Percentiles rank a stretch among this genome's conserved stretches.
Evolutionary conservation across 805 yeast genomes (phyloP).

Genomic region (Starmera caribaea): DNA sequence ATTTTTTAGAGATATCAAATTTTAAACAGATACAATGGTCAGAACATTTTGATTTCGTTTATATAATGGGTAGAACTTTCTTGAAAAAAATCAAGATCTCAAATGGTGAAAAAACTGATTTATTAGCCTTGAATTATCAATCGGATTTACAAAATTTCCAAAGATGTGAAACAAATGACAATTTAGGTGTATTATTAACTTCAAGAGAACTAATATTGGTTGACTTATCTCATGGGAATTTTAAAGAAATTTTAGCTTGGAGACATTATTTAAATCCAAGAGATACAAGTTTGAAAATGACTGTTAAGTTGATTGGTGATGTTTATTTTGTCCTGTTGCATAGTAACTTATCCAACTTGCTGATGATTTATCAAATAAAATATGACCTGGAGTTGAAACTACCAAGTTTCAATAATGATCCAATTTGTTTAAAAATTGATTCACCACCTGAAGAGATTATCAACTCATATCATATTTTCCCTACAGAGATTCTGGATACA

Average conservation of each 20-base stretch:
- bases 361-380: constrained; percentile 26
- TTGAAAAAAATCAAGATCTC: constrained; percentile 23
- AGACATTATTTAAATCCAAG: constrained; percentile 49
- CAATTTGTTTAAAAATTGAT: constrained; percentile 12
- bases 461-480: no score
- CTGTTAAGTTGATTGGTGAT: constrained; percentile 17
- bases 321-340: constrained; percentile 15
- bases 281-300: constrained; percentile 44
- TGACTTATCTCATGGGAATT: constrained; percentile 19
- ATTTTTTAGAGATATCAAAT: constrained; percentile 42
- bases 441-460: no score
- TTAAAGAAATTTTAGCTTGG: constrained; percentile 57
- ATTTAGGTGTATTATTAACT: constrained; percentile 46
- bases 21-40: constrained; percentile 48
- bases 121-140: constrained; percentile 19
- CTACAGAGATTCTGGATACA: no score
- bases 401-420: constrained; percentile 31
- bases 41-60: constrained; percentile 17
- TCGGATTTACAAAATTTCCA: constrained; percentile 31
- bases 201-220: constrained; percentile 56
- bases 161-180: constrained; percentile 18
- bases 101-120: constrained; percentile 20
- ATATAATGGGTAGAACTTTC: constrained; percentile 34
- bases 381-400: constrained; percentile 15
- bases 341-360: constrained; percentile 23